phyloP scores from a whole-genome alignment of 2,329 filamentous ascomycete genomes.

The Cercospora beticola region DNA sequence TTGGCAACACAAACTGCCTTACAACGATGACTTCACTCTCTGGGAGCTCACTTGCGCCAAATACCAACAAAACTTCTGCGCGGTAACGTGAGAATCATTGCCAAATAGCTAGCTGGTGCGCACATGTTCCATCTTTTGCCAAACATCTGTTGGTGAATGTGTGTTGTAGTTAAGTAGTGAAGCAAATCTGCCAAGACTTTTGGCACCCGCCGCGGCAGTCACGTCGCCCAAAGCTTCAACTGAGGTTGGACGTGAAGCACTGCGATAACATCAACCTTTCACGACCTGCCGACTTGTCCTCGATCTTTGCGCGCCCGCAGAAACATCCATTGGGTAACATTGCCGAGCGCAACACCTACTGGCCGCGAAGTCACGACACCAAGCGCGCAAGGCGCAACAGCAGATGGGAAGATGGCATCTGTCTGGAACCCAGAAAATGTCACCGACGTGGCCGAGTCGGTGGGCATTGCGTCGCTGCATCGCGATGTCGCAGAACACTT shows the following conservation, averaged over 20 bases:
- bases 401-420: slow-evolving; percentile 40
- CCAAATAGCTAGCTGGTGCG: neutral
- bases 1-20: neutral
- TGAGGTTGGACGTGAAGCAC: neutral
- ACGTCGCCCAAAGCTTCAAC: neutral
- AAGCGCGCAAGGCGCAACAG: neutral
- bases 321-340: neutral
- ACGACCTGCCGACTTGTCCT: neutral
- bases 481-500: slow-evolving; percentile 86
- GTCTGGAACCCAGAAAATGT: slow-evolving; percentile 98
- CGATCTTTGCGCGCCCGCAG: neutral
- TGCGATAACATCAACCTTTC: neutral
- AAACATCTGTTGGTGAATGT: neutral
- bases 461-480: slow-evolving; percentile 77
- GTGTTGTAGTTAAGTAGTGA: neutral
- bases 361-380: neutral
- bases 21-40: neutral
- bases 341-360: neutral
- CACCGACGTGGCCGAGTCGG: slow-evolving; percentile 91
- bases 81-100: neutral
- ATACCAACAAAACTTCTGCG: neutral
- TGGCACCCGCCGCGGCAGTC: neutral
- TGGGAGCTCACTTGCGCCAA: neutral
- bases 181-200: neutral
- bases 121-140: neutral